These are phyloP conservation scores for Escallonia rubra DNA, from an alignment of 129 eudicot genomes.

Conservation along the genomic window DNA sequence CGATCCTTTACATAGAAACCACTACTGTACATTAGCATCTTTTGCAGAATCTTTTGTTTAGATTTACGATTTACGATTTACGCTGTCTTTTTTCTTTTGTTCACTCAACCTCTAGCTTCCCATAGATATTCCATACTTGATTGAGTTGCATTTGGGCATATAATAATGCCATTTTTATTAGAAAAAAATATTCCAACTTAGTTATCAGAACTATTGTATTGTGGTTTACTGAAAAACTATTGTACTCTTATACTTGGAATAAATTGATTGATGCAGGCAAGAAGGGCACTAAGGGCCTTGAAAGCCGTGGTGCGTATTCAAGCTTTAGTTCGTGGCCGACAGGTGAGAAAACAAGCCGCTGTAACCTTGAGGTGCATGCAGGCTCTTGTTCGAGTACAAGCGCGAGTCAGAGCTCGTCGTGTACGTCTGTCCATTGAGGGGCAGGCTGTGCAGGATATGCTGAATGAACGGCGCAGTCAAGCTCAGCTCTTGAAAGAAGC, in stretches of 20 bases:
- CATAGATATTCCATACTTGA: too few relatives aligned
- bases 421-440: conserved; percentile 97
- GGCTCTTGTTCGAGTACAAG: conserved; percentile 94
- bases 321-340: conserved; percentile 91
- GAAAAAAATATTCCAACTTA: too few relatives aligned
- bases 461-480: conserved; percentile 61
- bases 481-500: conserved; percentile 72
- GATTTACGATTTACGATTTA: too few relatives aligned
- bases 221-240: background rate
- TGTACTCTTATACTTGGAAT: background rate
- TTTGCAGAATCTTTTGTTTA: too few relatives aligned
- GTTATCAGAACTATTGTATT: too few relatives aligned
- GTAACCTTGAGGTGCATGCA: conserved; percentile 98
- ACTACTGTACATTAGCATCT: too few relatives aligned
- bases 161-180: too few relatives aligned
- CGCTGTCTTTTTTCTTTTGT: too few relatives aligned
- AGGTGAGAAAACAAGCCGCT: conserved; percentile 97
- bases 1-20: too few relatives aligned
- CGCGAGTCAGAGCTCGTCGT: conserved; percentile 92
- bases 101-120: too few relatives aligned
- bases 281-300: conserved; percentile 90
- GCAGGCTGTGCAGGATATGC: conserved; percentile 80
- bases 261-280: conserved; percentile 43
- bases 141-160: too few relatives aligned
- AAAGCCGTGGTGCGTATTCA: conserved; percentile 90